phyloP scores from a whole-genome alignment of 2,329 filamentous ascomycete species.

The Didymella segeticola region DNA sequence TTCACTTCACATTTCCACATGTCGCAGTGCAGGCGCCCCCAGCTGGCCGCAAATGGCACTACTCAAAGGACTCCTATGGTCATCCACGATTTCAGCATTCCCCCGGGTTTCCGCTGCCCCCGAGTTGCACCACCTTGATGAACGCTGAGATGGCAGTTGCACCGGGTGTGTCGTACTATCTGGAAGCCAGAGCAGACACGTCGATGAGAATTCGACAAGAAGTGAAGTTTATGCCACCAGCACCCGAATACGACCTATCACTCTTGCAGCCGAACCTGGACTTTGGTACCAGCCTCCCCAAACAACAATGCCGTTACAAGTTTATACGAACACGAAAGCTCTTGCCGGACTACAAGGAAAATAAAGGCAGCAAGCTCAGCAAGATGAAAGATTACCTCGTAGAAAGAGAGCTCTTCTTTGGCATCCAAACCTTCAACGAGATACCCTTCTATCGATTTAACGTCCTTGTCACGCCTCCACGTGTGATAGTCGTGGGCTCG shows the following conservation, averaged over 20 bases:
- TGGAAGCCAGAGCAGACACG: constrained; percentile 22
- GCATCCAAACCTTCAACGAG: constrained; percentile 25
- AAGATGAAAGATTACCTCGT: constrained; percentile 30
- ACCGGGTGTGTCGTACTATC: constrained; percentile 25
- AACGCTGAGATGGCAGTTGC: constrained; percentile 6
- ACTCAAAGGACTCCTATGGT: constrained; percentile 26
- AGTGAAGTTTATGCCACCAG: constrained; percentile 13
- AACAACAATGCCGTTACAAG: constrained; percentile 28
- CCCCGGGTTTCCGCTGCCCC: constrained; percentile 28
- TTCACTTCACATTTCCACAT: constrained; percentile 35
- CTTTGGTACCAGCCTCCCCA: constrained; percentile 21
- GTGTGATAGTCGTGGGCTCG: constrained; percentile 27
- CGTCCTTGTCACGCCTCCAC: constrained; percentile 28
- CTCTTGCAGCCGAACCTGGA: constrained; percentile 26
- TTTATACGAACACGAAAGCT: constrained; percentile 35
- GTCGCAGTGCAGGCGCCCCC: constrained; percentile 24
- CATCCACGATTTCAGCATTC: constrained; percentile 36
- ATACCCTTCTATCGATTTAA: constrained; percentile 33
- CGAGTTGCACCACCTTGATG: constrained; percentile 19
- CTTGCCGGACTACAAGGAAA: constrained; percentile 24
- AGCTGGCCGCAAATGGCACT: constrained; percentile 19
- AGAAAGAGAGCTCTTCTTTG: constrained; percentile 33
- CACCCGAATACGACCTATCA: constrained; percentile 24
- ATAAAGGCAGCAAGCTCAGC: constrained; percentile 24
- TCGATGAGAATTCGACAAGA: constrained; percentile 16